phyloP scores from a whole-genome alignment of 108 stramenopile genomes.

The Skeletonema potamos region DNA sequence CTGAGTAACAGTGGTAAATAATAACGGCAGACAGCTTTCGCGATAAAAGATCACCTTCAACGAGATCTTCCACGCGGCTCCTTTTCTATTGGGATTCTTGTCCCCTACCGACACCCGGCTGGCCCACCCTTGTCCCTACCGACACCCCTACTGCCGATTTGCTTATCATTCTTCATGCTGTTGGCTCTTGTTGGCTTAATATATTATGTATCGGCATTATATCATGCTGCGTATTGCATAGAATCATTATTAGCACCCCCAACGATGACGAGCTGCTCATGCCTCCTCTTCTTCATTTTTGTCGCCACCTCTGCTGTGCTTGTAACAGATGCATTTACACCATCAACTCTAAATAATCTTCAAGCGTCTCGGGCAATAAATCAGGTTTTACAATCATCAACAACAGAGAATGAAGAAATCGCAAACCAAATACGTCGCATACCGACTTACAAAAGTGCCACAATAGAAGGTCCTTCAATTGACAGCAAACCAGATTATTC shows the following conservation, averaged over 20 bases:
- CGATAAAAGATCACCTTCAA: slow-evolving; percentile 1
- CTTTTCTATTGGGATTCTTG: background rate
- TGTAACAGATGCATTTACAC: background rate
- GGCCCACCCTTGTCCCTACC: too few relatives aligned
- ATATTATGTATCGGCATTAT: too few relatives aligned
- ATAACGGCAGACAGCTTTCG: too few relatives aligned
- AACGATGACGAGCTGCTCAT: too few relatives aligned
- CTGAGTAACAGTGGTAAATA: too few relatives aligned
- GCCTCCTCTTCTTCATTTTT: background rate
- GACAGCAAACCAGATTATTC: slow-evolving; percentile 76
- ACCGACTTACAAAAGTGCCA: background rate
- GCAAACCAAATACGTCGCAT: background rate
- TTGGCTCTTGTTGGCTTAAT: too few relatives aligned
- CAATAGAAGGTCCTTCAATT: slow-evolving; percentile 55
- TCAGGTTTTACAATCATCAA: background rate
- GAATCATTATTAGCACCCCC: too few relatives aligned
- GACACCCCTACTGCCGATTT: background rate
- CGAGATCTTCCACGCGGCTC: slow-evolving; percentile 1
- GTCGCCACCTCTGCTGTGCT: background rate
- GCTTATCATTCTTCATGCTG: too few relatives aligned
- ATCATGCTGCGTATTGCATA: too few relatives aligned
- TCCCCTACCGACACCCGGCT: background rate
- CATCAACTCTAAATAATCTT: background rate
- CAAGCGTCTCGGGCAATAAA: background rate
- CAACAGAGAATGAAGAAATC: background rate